Evolutionary conservation across 495 filamentous ascomycete species (phyloP).

Genomic region (Aspergillus hancockii): DNA sequence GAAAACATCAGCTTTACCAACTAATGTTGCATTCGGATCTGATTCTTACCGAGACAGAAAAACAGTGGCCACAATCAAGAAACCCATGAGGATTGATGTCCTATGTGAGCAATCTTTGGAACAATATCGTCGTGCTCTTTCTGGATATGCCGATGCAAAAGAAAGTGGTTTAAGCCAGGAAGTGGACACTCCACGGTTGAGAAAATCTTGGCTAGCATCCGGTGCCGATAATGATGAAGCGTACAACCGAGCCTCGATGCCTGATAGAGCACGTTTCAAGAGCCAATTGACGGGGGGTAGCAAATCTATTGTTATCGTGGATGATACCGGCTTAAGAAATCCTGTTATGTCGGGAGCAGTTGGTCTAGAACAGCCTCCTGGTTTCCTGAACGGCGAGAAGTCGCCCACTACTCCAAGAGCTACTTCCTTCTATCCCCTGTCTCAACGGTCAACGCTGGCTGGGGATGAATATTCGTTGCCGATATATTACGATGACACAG

Average conservation of each 20-base stretch:
- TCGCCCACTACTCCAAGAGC: slow-evolving; percentile 18
- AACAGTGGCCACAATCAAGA: slow-evolving; percentile 35
- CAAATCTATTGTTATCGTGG: slow-evolving; percentile 85
- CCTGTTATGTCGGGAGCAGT: slow-evolving; percentile 41
- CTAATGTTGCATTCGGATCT: slow-evolving; percentile 48
- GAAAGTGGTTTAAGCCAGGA: slow-evolving; percentile 9
- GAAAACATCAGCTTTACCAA: slow-evolving; percentile 48
- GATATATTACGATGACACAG: slow-evolving; percentile 34
- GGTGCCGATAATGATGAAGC: slow-evolving; percentile 5
- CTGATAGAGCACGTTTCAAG: slow-evolving; percentile 32
- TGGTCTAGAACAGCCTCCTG: slow-evolving; percentile 16
- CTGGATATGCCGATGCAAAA: slow-evolving; percentile 13
- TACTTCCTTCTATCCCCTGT: slow-evolving; percentile 21
- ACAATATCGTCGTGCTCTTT: slow-evolving; percentile 55
- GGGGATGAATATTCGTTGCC: slow-evolving; percentile 37
- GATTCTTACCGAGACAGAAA: slow-evolving; percentile 48
- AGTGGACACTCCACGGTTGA: slow-evolving; percentile 11
- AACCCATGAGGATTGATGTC: slow-evolving; percentile 63
- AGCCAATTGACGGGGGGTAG: slow-evolving; percentile 75
- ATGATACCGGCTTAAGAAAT: slow-evolving; percentile 50
- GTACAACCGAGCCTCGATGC: slow-evolving; percentile 10
- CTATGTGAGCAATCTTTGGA: slow-evolving; percentile 72
- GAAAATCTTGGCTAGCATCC: slow-evolving; percentile 6
- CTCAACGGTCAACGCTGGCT: slow-evolving; percentile 27
- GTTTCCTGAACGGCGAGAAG: slow-evolving; percentile 16